A percentile compares a stretch with the other conserved stretches of the same genome.
These are phyloP conservation scores for Anthracocystis walkeri DNA, from an alignment of 1,284 basidiomycete species.

Conservation along the genomic window DNA sequence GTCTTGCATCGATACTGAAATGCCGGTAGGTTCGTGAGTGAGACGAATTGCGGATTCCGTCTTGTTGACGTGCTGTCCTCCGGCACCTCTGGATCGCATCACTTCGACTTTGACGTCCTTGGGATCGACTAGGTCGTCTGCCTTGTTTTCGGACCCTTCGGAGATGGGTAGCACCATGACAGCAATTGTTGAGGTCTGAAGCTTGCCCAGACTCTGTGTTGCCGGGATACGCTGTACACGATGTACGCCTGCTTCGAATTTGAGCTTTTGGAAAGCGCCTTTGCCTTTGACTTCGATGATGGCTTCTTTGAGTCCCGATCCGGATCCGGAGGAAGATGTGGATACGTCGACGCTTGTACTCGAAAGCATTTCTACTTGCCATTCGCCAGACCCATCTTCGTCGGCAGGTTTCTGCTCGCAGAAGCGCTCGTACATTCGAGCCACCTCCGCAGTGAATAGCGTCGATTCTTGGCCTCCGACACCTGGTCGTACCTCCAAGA, in stretches of 20 bases:
- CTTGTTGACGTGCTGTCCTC: slow-evolving; percentile 99
- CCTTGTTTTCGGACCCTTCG: slow-evolving; percentile 69
- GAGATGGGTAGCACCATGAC: slow-evolving; percentile 71
- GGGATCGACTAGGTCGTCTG: slow-evolving; percentile 76
- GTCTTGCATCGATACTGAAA: slow-evolving; percentile 98
- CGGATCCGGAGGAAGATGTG: slow-evolving; percentile 35
- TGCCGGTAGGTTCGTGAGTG: slow-evolving; percentile 91
- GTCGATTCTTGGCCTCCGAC: slow-evolving; percentile 91
- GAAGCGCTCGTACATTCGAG: slow-evolving; percentile 83
- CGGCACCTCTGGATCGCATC: slow-evolving; percentile 93
- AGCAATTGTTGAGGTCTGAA: slow-evolving; percentile 92
- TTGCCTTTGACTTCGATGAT: slow-evolving; percentile 83
- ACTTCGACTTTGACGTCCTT: slow-evolving; percentile 91
- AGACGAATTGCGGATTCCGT: slow-evolving; percentile 98
- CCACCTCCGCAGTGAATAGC: slow-evolving; percentile 82
- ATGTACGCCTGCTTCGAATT: slow-evolving; percentile 95
- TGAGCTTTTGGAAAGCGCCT: slow-evolving; percentile 81
- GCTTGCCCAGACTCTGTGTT: slow-evolving; percentile 85
- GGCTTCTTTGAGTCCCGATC: slow-evolving; percentile 82
- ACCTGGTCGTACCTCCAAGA: slow-evolving; percentile 91
- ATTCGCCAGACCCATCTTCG: slow-evolving; percentile 43
- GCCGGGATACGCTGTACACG: slow-evolving; percentile 92
- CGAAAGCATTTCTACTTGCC: slow-evolving; percentile 60
- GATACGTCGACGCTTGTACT: slow-evolving; percentile 61
- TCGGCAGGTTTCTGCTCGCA: slow-evolving; percentile 52